phyloP scores from a whole-genome alignment of 2,329 filamentous ascomycete species.

The Penicillium sp. region DNA sequence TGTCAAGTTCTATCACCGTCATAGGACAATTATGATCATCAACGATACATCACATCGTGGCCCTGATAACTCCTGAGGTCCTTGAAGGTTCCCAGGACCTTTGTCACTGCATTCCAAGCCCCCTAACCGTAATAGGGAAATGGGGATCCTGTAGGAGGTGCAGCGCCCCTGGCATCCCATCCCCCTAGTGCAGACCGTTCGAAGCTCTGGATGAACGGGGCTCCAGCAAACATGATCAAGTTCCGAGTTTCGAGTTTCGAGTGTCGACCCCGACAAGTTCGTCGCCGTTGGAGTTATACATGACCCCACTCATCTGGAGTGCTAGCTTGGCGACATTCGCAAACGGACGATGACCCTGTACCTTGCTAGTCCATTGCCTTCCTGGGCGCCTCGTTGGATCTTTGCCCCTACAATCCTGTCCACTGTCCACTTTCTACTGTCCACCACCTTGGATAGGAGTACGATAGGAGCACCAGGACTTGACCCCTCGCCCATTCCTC shows the following conservation, averaged over 20 bases:
- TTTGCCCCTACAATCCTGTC: constrained; percentile 5
- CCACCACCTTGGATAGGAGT: background rate
- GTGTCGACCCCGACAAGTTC: constrained; percentile 15
- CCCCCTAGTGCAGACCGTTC: background rate
- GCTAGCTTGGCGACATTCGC: constrained; percentile 21
- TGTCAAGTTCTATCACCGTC: too few relatives aligned
- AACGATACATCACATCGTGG: too few relatives aligned
- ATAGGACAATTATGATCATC: too few relatives aligned
- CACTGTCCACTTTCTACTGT: too few relatives aligned
- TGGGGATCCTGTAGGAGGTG: background rate
- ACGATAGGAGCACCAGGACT: background rate
- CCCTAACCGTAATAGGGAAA: background rate
- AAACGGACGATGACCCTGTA: too few relatives aligned
- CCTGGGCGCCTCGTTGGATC: background rate
- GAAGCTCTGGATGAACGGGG: background rate
- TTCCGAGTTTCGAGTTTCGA: constrained; percentile 1
- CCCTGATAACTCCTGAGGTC: background rate
- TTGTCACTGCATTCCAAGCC: background rate
- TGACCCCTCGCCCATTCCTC: background rate
- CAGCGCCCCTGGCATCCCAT: constrained; percentile 1
- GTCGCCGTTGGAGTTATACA: constrained; percentile 33
- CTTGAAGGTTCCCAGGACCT: background rate
- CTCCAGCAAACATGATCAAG: background rate
- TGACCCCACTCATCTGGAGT: constrained; percentile 23
- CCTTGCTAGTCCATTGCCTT: background rate